Conservation (phyloP, 768 basidiomycete genomes). For the Leccinum arenicola region DNA sequence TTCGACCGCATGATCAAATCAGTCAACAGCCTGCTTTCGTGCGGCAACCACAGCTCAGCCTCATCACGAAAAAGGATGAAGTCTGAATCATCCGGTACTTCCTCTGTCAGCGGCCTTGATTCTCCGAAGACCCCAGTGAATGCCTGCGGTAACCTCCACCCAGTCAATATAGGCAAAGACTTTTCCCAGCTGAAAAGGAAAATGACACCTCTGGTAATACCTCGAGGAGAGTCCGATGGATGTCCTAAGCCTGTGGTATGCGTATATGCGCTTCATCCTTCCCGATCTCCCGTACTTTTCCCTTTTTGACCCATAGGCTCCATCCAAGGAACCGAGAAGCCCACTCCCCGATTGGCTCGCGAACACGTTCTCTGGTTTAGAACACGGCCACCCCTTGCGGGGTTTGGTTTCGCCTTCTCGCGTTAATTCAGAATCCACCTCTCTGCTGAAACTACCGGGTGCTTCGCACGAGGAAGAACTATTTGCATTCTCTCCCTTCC, state of each 20-base stretch:
- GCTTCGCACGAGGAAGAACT: slow-evolving; percentile 15
- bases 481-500: slow-evolving; percentile 31
- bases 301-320: slow-evolving; percentile 15
- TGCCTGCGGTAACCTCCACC: slow-evolving; percentile 35
- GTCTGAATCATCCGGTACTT: slow-evolving; percentile 39
- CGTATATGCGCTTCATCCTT: slow-evolving; percentile 27
- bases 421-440: slow-evolving; percentile 2
- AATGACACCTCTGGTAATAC: not conserved
- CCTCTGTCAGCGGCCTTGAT: slow-evolving; percentile 42
- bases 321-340: slow-evolving; percentile 21
- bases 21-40: slow-evolving; percentile 42
- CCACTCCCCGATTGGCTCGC: slow-evolving; percentile 57
- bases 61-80: slow-evolving; percentile 30
- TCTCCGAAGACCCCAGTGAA: slow-evolving; percentile 41
- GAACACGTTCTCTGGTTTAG: slow-evolving; percentile 47
- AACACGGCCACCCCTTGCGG: slow-evolving; percentile 34
- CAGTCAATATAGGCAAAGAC: slow-evolving; percentile 37
- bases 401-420: slow-evolving; percentile 27
- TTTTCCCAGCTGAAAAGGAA: slow-evolving; percentile 47
- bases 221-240: slow-evolving; percentile 8
- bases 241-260: slow-evolving; percentile 22
- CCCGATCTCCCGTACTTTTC: slow-evolving; percentile 10
- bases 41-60: slow-evolving; percentile 17
- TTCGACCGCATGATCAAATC: slow-evolving; percentile 68
- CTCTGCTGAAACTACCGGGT: slow-evolving; percentile 1